Conservation (phyloP, 345 rosid genomes). For the Cardamine occulta region DNA sequence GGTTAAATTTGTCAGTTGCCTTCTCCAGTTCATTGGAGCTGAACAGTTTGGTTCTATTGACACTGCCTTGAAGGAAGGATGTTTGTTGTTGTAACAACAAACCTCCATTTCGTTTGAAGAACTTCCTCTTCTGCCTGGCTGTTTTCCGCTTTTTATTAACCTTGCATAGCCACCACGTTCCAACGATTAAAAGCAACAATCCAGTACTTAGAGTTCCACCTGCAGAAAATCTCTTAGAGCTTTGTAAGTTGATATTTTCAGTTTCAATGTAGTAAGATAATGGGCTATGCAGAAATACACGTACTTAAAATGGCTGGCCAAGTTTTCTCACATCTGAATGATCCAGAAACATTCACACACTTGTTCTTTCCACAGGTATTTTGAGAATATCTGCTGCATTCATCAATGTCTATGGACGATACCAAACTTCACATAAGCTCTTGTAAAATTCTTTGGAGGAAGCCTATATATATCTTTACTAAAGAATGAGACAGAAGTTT, state of each 20-base stretch:
- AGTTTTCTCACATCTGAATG: constrained; percentile 30
- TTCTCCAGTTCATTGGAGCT: constrained; percentile 34
- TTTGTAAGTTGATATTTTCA: constrained; percentile 9
- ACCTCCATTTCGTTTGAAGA: constrained; percentile 45
- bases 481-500: not conserved
- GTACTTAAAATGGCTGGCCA: constrained; percentile 27
- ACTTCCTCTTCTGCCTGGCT: constrained; percentile 29
- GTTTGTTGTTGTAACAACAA: constrained; percentile 45
- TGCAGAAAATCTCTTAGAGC: not conserved
- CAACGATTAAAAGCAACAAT: constrained; percentile 19
- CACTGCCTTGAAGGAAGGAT: constrained; percentile 24
- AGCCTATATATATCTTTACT: too few species aligned
- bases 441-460: not conserved
- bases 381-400: constrained; percentile 9
- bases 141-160: not conserved
- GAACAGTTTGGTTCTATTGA: constrained; percentile 33
- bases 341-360: constrained; percentile 9
- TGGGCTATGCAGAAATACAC: not conserved
- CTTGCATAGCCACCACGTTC: constrained; percentile 20
- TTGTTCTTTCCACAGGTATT: not conserved
- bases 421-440: not conserved
- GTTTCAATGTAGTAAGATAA: not conserved
- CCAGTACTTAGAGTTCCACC: constrained; percentile 23
- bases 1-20: constrained; percentile 23
- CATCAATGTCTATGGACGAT: constrained; percentile 34